These are phyloP conservation scores for Biancaea sappan DNA, from an alignment of 306 rosid species.

Conservation along the genomic window DNA sequence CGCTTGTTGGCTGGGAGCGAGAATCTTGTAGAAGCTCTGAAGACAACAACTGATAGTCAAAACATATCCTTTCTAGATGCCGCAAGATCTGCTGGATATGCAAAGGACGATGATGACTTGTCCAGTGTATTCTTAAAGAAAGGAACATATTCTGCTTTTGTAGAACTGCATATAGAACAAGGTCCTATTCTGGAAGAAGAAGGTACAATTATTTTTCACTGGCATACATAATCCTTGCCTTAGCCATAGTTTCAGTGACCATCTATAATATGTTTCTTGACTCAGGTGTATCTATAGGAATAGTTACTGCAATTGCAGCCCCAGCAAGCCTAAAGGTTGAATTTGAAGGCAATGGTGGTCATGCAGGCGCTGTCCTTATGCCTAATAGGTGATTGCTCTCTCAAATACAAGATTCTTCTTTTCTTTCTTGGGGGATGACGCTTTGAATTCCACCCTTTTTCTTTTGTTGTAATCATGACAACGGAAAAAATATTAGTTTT, in stretches of 20 bases:
- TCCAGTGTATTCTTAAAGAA: conserved; percentile 69
- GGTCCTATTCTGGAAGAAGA: conserved; percentile 93
- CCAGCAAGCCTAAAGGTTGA: conserved; percentile 91
- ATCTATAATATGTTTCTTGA: conserved; percentile 17
- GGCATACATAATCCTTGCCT: conserved; percentile 6
- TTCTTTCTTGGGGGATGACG: not conserved
- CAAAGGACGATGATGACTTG: conserved; percentile 56
- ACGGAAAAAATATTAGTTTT: not conserved
- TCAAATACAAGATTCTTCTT: not conserved
- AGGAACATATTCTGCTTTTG: conserved; percentile 86
- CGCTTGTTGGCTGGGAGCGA: conserved; percentile 83
- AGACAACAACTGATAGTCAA: conserved; percentile 68
- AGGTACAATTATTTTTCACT: conserved; percentile 48
- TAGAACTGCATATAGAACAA: conserved; percentile 94
- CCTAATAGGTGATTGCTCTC: conserved; percentile 68
- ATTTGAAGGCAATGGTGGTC: conserved; percentile 95
- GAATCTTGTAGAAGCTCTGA: conserved; percentile 63
- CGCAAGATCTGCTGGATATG: conserved; percentile 82
- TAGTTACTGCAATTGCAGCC: conserved; percentile 94
- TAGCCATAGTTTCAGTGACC: conserved; percentile 10
- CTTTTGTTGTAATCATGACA: conserved; percentile 21
- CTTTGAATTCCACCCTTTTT: conserved; percentile 10
- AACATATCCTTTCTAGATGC: conserved; percentile 83
- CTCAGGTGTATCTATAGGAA: conserved; percentile 78
- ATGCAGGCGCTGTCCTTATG: conserved; percentile 94